Evolutionary conservation across 1,139 yeast species (phyloP).

Genomic region (Yamadazyma friedrichii): DNA sequence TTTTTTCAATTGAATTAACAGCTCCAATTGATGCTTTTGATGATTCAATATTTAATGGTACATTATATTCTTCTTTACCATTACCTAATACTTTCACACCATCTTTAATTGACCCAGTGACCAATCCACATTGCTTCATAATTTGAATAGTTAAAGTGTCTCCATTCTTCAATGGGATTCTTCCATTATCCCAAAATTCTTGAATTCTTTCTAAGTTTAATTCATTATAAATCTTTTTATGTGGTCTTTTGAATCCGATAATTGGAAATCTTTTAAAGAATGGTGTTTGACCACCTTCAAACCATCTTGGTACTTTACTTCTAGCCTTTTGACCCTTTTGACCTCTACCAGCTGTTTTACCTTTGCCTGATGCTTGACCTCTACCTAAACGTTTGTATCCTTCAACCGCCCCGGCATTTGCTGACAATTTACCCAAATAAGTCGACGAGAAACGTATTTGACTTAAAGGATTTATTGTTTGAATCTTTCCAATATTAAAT

Average conservation of each 20-base stretch:
- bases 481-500: slow-evolving; percentile 1
- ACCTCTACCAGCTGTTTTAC: slow-evolving; percentile 97
- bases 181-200: slow-evolving; percentile 64
- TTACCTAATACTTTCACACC: slow-evolving; percentile 83
- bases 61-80: slow-evolving; percentile 55
- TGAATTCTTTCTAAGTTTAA: slow-evolving; percentile 60
- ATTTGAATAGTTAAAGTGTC: slow-evolving; percentile 58
- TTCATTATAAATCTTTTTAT: slow-evolving; percentile 48
- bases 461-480: not conserved
- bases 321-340: slow-evolving; percentile 99
- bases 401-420: slow-evolving; percentile 41
- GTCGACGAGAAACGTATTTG: slow-evolving; percentile 14
- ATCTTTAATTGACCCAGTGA: slow-evolving; percentile 68
- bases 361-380: slow-evolving; percentile 92
- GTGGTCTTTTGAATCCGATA: slow-evolving; percentile 73
- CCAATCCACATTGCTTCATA: slow-evolving; percentile 73
- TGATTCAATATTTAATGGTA: slow-evolving; percentile 75
- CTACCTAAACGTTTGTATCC: slow-evolving; percentile 80
- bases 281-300: slow-evolving; percentile 99
- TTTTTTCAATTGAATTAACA: slow-evolving; percentile 64
- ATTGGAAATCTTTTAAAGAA: slow-evolving; percentile 86
- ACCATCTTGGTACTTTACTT: slow-evolving; percentile 86
- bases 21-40: slow-evolving; percentile 77
- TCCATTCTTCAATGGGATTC: slow-evolving; percentile 60
- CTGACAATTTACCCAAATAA: slow-evolving; percentile 37